Conservation (phyloP, 1,139 yeast species). For the Candida neerlandica region DNA sequence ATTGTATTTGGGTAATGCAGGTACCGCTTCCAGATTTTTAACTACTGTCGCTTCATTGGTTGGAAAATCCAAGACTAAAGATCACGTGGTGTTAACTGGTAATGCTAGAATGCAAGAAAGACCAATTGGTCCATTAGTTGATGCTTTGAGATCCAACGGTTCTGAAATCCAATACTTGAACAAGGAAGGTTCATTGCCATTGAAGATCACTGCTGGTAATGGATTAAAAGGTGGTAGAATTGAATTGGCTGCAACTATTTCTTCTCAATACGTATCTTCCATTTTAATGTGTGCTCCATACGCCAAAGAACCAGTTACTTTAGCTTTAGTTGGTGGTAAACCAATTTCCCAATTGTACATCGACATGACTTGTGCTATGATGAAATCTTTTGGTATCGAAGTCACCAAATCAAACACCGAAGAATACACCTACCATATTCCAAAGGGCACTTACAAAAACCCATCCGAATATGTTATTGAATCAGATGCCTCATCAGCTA, state of each 20-base stretch:
- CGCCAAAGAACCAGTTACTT: constrained; percentile 84
- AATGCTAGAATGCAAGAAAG: constrained; percentile 97
- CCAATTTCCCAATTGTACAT: constrained; percentile 95
- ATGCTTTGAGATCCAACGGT: constrained; percentile 83
- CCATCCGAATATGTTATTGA: constrained; percentile 88
- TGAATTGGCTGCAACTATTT: constrained; percentile 92
- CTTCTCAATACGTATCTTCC: constrained; percentile 97
- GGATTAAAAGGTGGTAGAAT: constrained; percentile 89
- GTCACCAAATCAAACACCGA: constrained; percentile 76
- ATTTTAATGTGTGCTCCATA: constrained; percentile 97
- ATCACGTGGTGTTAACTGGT: constrained; percentile 75
- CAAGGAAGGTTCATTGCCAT: constrained; percentile 81
- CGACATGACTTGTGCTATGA: constrained; percentile 96
- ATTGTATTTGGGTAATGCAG: constrained; percentile 93
- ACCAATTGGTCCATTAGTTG: constrained; percentile 96
- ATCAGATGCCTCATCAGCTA: constrained; percentile 98
- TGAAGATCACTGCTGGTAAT: constrained; percentile 67
- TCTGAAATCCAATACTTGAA: constrained; percentile 72
- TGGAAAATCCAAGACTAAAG: constrained; percentile 33
- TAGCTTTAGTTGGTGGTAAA: constrained; percentile 90
- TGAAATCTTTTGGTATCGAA: constrained; percentile 82
- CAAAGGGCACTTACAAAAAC: constrained; percentile 75
- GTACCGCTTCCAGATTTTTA: constrained; percentile 94
- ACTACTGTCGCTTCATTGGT: constrained; percentile 90
- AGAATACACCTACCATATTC: constrained; percentile 85